A percentile compares a stretch with the other conserved stretches of the same genome.
These are phyloP conservation scores for Aspergillus ostianus DNA, from an alignment of 495 filamentous ascomycete species.

Conservation along the genomic window DNA sequence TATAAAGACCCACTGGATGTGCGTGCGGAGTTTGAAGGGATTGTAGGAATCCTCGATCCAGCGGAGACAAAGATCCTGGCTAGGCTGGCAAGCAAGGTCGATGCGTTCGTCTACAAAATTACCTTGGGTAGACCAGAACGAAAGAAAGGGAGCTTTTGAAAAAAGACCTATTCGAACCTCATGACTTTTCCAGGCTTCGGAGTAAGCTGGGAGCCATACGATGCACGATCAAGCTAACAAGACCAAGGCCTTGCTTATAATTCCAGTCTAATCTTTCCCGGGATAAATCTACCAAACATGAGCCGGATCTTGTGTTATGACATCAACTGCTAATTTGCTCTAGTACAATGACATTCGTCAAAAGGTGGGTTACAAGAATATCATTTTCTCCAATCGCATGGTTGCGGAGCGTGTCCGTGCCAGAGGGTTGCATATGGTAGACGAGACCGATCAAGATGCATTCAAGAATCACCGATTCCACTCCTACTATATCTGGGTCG, in stretches of 20 bases:
- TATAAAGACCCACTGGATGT: slow-evolving; percentile 48
- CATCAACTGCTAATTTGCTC: not conserved
- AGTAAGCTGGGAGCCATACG: slow-evolving; percentile 16
- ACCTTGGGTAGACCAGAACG: slow-evolving; percentile 34
- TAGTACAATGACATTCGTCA: slow-evolving; percentile 51
- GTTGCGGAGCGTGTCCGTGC: slow-evolving; percentile 32
- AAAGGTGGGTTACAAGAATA: slow-evolving; percentile 46
- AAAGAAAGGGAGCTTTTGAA: slow-evolving; percentile 45
- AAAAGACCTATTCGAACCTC: slow-evolving; percentile 39
- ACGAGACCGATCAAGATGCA: slow-evolving; percentile 29
- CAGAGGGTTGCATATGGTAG: slow-evolving; percentile 34
- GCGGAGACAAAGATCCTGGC: slow-evolving; percentile 34
- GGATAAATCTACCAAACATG: slow-evolving; percentile 41
- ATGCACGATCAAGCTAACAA: slow-evolving; percentile 2
- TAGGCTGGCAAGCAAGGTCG: slow-evolving; percentile 31
- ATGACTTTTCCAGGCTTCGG: slow-evolving; percentile 44
- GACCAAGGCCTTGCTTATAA: slow-evolving; percentile 40
- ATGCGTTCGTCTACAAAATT: slow-evolving; percentile 33
- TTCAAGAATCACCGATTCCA: slow-evolving; percentile 39
- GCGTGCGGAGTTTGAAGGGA: slow-evolving; percentile 45
- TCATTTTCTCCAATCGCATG: slow-evolving; percentile 48
- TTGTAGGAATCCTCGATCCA: slow-evolving; percentile 42
- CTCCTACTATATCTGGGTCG: slow-evolving; percentile 40
- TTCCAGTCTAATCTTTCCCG: slow-evolving; percentile 40
- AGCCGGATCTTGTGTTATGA: slow-evolving; percentile 10